Base-by-base conservation (phyloP, 495 filamentous ascomycete genomes). In the Aspergillus hancockii region DNA sequence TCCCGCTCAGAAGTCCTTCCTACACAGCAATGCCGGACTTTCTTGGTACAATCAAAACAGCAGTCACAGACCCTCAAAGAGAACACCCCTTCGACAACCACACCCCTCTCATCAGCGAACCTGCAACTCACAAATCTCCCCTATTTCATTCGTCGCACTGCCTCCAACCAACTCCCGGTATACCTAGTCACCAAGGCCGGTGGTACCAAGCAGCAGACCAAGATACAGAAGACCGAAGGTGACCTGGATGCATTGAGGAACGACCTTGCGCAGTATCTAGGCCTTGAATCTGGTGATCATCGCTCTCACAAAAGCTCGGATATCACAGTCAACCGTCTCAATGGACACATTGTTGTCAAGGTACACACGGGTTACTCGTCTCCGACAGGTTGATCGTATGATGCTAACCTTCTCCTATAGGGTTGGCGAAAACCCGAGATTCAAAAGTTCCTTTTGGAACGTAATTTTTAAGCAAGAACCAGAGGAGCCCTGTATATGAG, bases 141-240 rank as follows among this genome's bases (percentile, higher is more conserved):
- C 21, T 98, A 93, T 81, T 84, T 85, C 60, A 80, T 98, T 54
- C 75, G 77, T 52, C 89, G 90, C 49, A 93, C 90, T 7, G 68
- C 75, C 10, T 86, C 85, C 21, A 85, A 88, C 54, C 84, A 92
- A 62, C 74, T 92, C 2, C 86, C 91, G 13, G 83, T 98, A n/a
- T 98, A 98, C 71, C 75, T 86, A 4, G 73, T 85, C 53, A 72
- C 72, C 55, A 93, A 93, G 74, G 79, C 85, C 19, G 91, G 91
- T 23, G 91, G 93, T 2, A 95, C 90, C 57, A 76, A 86, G 62
- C 84, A 87, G 66, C 71, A 88, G 63, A 97, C 94, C 5, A 71
- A 81, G 62, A 77, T 98, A 52, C 86, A 90, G 65, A 91, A 89
- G 72, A 82, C 91, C 40, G 85, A 91, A 59, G 94, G 94, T 25